Evolutionary conservation across 352 stramenopile genomes (phyloP), one percentile per base, ranked within the genome.

Genomic region (Pythium pyrilobum): DNA sequence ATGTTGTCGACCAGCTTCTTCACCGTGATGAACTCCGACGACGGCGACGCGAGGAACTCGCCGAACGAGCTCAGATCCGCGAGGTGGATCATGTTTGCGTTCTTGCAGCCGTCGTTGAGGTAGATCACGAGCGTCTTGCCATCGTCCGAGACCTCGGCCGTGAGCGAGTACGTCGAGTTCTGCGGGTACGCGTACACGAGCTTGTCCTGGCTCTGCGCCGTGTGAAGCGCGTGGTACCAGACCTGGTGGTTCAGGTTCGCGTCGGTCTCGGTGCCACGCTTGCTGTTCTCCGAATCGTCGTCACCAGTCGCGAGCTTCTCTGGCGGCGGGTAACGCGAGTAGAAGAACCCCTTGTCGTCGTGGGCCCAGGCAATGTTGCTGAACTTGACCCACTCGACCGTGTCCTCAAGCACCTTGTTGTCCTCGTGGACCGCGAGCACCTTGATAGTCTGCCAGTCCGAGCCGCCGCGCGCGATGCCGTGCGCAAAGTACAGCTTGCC

Each of bases 311-410:
- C 74, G 48, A 87, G 64, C 40, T 77, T 81, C 36, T 81, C 67
- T n/a, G 75, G 79, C 6, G 81, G 64, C 24, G 79, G 77, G 67
- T 90, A 95, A 1, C 81, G 70, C 39, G 72, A 87, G 66, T 93
- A 95, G 62, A 95, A 95, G 63, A 95, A 93, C 0, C 85, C 82
- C 46, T 76, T 76, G 58, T 87, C 81, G 47, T 93, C 83, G 41
- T 93, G 76, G 21, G 74, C 89, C 84, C 81, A 96, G 4, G 73
- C 54, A 31, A 96, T 88, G 29, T 56, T 67, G 43, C 71, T 87
- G 58, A 94, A 96, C 72, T 96, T 96, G 65, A 91, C 88, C 83
- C 84, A 96, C 60, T 89, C 75, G 33, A 96, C 62, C 3, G 70
- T 75, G 59, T 96, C 87, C 0, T 86, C 72, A 21, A 96, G 53